Evolutionary conservation across 2,329 filamentous ascomycete species (phyloP).

Genomic region (Aspergillus novofumigatus): DNA sequence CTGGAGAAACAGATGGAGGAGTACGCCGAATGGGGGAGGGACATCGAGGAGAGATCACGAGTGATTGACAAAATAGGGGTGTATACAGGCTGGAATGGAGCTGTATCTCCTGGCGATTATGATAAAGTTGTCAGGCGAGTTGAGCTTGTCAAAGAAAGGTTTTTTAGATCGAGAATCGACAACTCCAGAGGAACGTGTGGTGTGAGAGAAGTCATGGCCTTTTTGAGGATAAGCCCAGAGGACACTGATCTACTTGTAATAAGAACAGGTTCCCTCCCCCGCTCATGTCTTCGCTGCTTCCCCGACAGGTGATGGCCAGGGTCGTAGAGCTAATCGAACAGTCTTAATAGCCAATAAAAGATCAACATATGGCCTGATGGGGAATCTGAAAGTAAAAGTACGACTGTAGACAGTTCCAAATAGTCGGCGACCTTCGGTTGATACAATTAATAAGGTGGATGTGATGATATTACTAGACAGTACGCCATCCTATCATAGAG

Average conservation of each 20-base stretch:
- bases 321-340: too few relatives aligned
- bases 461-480: too few relatives aligned
- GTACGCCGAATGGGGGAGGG: conserved; percentile 13
- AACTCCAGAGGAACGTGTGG: conserved; percentile 5
- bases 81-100: conserved; percentile 19
- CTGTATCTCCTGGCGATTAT: conserved; percentile 13
- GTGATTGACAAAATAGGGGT: conserved; percentile 13
- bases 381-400: too few relatives aligned
- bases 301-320: too few relatives aligned
- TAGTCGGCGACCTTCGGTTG: too few relatives aligned
- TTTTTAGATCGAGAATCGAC: conserved; percentile 11
- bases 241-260: not conserved
- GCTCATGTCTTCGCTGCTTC: too few relatives aligned
- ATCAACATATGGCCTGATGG: too few relatives aligned
- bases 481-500: too few relatives aligned
- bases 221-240: conserved; percentile 5
- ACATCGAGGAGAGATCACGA: conserved; percentile 15
- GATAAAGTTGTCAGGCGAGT: conserved; percentile 11
- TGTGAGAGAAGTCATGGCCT: conserved; percentile 14
- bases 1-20: conserved; percentile 6
- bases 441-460: too few relatives aligned
- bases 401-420: too few relatives aligned
- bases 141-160: conserved; percentile 6
- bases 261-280: not conserved
- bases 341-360: too few relatives aligned